Evolutionary conservation across 1,284 basidiomycete genomes (phyloP).

Genomic region (Irpex sp.): DNA sequence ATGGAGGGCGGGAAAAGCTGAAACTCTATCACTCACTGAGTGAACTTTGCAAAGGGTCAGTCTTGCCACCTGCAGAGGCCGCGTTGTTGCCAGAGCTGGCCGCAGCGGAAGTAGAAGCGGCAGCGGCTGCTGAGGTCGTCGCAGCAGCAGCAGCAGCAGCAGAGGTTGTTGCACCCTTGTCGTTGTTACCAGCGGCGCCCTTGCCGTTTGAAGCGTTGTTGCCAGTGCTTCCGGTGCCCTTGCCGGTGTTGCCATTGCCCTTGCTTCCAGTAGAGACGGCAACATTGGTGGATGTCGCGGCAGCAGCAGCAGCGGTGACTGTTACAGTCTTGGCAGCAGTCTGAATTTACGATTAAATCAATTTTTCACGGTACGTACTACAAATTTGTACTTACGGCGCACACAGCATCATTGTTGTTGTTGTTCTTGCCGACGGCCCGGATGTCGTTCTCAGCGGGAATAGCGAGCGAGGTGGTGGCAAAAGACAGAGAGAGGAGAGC

Average conservation of each 20-base stretch:
- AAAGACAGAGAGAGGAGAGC: constrained; percentile 27
- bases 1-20: background rate
- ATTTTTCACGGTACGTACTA: background rate
- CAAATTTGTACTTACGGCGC: constrained; percentile 5
- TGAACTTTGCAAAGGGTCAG: background rate
- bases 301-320: constrained; percentile 14
- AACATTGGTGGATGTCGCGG: constrained; percentile 11
- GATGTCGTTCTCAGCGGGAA: constrained; percentile 12
- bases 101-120: background rate
- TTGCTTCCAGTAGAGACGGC: constrained; percentile 1
- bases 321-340: constrained; percentile 21
- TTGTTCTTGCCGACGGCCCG: background rate
- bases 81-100: background rate
- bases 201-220: constrained; percentile 7
- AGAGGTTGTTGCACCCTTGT: constrained; percentile 3
- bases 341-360: background rate
- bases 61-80: background rate
- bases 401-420: background rate
- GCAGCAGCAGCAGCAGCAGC: constrained; percentile 2
- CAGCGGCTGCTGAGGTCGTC: constrained; percentile 3
- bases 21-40: background rate
- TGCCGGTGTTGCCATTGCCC: constrained; percentile 9
- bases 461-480: constrained; percentile 15
- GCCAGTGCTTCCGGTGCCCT: background rate
- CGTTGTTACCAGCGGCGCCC: constrained; percentile 9